phyloP scores from a whole-genome alignment of 2,329 filamentous ascomycete genomes.

The Periconia sp. region DNA sequence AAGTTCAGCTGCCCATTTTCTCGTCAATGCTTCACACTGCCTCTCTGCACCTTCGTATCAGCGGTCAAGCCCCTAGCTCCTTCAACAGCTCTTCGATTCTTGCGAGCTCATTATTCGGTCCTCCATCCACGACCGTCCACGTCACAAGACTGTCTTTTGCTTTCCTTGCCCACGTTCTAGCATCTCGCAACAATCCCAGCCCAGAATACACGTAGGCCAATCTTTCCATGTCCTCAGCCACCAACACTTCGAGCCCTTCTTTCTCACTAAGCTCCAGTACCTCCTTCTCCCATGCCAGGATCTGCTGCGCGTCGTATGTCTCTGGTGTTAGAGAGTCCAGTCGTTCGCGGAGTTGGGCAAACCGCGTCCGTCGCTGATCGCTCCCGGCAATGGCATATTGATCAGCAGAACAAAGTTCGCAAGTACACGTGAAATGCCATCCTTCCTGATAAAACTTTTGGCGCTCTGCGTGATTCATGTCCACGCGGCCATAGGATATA shows the following conservation, averaged over 20 bases:
- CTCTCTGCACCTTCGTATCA: background rate
- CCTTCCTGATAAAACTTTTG: slow-evolving; percentile 24
- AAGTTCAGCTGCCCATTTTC: too few species aligned
- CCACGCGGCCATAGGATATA: slow-evolving; percentile 27
- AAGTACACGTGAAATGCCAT: slow-evolving; percentile 32
- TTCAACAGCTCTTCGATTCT: slow-evolving; percentile 23
- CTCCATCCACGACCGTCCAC: slow-evolving; percentile 27
- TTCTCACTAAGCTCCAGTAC: slow-evolving; percentile 24
- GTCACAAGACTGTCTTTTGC: slow-evolving; percentile 23
- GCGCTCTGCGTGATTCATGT: slow-evolving; percentile 23
- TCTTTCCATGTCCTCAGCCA: slow-evolving; percentile 29
- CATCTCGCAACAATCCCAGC: slow-evolving; percentile 19
- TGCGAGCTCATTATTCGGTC: slow-evolving; percentile 15
- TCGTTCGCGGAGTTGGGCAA: slow-evolving; percentile 18
- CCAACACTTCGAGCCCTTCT: slow-evolving; percentile 26
- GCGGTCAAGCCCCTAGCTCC: slow-evolving; percentile 17
- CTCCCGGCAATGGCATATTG: slow-evolving; percentile 19
- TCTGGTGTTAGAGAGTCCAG: slow-evolving; percentile 23
- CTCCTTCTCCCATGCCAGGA: slow-evolving; percentile 31
- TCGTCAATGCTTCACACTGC: too few species aligned
- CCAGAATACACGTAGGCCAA: slow-evolving; percentile 33
- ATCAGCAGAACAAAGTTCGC: slow-evolving; percentile 25
- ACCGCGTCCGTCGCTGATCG: slow-evolving; percentile 24
- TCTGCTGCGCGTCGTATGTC: slow-evolving; percentile 26
- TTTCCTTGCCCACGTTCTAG: slow-evolving; percentile 23